Evolutionary conservation across 129 eudicot species (phyloP).

Genomic region (Flaveria linearis): DNA sequence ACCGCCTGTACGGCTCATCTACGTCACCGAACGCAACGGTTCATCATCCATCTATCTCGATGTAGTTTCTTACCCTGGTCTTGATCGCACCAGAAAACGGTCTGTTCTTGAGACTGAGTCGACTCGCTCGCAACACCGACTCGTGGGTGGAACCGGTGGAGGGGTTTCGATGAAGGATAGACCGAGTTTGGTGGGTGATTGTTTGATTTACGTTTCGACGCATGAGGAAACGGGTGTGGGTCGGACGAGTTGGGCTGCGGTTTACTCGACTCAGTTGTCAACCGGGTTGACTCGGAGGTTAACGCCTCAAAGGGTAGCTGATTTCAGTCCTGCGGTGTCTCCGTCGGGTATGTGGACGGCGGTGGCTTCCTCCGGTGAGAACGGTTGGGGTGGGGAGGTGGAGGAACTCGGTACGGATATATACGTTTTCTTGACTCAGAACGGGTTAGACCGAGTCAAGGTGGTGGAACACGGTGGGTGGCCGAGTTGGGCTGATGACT

Average conservation of each 20-base stretch:
- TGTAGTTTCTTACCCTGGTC: conserved; percentile 17
- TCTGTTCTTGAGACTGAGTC: conserved; percentile 41
- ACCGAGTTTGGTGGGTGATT: conserved; percentile 73
- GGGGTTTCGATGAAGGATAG: conserved; percentile 70
- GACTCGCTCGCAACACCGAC: conserved; percentile 45
- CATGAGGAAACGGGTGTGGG: conserved; percentile 69
- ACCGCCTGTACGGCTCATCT: conserved; percentile 43
- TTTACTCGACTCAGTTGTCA: conserved; percentile 66
- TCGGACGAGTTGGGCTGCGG: conserved; percentile 89
- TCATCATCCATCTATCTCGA: conserved; percentile 53
- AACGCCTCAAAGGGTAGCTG: conserved; percentile 75
- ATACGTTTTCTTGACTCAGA: conserved; percentile 64
- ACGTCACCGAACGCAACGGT: conserved; percentile 77
- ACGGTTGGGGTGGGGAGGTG: conserved; percentile 80
- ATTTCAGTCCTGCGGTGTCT: conserved; percentile 93
- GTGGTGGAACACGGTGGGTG: conserved; percentile 94
- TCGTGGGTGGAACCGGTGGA: conserved; percentile 38
- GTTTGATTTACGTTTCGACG: conserved; percentile 75
- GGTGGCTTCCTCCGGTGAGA: conserved; percentile 70
- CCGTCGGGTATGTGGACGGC: conserved; percentile 85
- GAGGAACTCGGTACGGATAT: conserved; percentile 82
- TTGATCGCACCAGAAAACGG: conserved; percentile 28
- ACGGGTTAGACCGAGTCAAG: conserved; percentile 80
- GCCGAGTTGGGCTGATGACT: conserved; percentile 91
- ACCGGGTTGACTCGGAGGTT: conserved; percentile 69